phyloP scores from a whole-genome alignment of 257 asterid species.

The Ilex asprella region DNA sequence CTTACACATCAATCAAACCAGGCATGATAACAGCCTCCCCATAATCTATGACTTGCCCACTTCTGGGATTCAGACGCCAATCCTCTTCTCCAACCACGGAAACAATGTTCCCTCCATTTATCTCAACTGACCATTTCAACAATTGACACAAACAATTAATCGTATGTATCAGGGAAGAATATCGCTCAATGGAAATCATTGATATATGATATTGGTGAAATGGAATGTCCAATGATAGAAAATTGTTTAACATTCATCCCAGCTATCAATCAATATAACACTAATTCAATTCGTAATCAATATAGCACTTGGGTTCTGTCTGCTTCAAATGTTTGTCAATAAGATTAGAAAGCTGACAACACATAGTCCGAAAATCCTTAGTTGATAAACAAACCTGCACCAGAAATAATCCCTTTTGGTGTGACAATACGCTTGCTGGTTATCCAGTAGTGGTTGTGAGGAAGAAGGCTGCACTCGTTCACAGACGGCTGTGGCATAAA shows the following conservation, averaged over 20 bases:
- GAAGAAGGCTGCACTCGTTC: slow-evolving; percentile 66
- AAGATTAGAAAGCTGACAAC: no score
- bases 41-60: slow-evolving; percentile 49
- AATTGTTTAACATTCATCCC: no score
- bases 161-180: neutral
- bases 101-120: slow-evolving; percentile 60
- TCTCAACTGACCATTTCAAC: slow-evolving; percentile 55
- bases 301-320: no score
- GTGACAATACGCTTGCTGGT: slow-evolving; percentile 85
- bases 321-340: no score
- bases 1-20: slow-evolving; percentile 91
- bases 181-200: neutral
- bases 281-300: no score
- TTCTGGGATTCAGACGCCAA: slow-evolving; percentile 42
- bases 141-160: slow-evolving; percentile 16
- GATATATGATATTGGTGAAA: no score
- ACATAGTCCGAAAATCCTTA: no score
- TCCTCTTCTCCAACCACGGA: slow-evolving; percentile 64
- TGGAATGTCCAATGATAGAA: no score
- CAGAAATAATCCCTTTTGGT: slow-evolving; percentile 56
- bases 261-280: no score
- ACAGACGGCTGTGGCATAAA: slow-evolving; percentile 37
- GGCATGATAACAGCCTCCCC: slow-evolving; percentile 90
- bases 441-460: slow-evolving; percentile 72
- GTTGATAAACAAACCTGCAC: slow-evolving; percentile 57